Percentiles rank a stretch among this genome's conserved stretches.
Evolutionary conservation across 2,329 filamentous ascomycete genomes (phyloP).

Genomic region (Trichoderma sp.): DNA sequence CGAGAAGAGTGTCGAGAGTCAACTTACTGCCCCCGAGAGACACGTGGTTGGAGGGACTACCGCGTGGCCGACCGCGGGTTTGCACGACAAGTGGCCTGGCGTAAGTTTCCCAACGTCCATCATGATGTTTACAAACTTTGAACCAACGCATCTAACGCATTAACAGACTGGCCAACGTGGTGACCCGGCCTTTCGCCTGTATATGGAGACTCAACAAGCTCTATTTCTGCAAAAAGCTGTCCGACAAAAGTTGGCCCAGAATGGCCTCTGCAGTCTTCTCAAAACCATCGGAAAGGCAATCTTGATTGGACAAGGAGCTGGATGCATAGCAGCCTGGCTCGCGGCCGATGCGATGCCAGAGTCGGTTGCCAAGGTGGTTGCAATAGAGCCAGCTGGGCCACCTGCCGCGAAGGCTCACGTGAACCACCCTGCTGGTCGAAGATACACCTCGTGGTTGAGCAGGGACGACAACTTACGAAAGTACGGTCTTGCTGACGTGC

Average conservation of each 20-base stretch:
- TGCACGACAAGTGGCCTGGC: constrained; percentile 42
- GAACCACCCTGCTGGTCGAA: not conserved
- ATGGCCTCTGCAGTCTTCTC: constrained; percentile 42
- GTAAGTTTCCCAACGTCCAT: constrained; percentile 24
- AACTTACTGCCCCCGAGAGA: constrained; percentile 33
- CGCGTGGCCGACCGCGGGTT: constrained; percentile 27
- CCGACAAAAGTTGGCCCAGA: constrained; percentile 32
- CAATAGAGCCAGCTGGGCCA: constrained; percentile 52
- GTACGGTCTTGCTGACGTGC: constrained; percentile 42
- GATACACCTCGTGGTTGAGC: constrained; percentile 25
- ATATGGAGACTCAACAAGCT: constrained; percentile 43
- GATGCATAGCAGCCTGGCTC: constrained; percentile 44
- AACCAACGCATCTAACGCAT: constrained; percentile 7
- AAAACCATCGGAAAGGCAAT: constrained; percentile 40
- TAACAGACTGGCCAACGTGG: constrained; percentile 36
- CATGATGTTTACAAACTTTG: not conserved
- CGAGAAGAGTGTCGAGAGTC: constrained; percentile 27
- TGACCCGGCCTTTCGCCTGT: constrained; percentile 48
- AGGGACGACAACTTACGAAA: constrained; percentile 31
- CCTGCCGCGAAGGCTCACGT: constrained; percentile 39
- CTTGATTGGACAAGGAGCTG: constrained; percentile 50
- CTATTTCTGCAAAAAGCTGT: constrained; percentile 29
- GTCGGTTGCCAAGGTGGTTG: constrained; percentile 46
- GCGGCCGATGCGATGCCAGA: constrained; percentile 47
- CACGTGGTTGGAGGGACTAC: not conserved